Evolutionary conservation across 78 protist species (phyloP).

Genomic region (Speleostelium caveatum): DNA sequence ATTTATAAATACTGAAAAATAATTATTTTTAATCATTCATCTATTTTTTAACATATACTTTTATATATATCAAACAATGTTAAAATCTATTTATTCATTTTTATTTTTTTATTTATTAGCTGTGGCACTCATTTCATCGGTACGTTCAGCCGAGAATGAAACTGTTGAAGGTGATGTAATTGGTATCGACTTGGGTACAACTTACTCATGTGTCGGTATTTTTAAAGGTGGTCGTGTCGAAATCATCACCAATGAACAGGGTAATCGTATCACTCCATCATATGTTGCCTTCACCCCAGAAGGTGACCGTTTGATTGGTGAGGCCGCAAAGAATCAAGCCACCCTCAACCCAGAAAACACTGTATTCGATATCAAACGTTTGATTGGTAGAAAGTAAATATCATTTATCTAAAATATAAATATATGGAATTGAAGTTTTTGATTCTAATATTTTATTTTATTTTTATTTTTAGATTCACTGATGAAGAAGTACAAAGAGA

Average conservation of each 20-base stretch:
- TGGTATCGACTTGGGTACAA: too few relatives aligned
- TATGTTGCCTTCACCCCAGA: slow-evolving; percentile 96
- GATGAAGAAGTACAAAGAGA: slow-evolving; percentile 93
- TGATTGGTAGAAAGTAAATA: slow-evolving; percentile 96
- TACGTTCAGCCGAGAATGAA: too few relatives aligned
- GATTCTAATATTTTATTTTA: too few relatives aligned
- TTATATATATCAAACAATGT: too few relatives aligned
- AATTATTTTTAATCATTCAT: too few relatives aligned
- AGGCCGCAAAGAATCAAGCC: slow-evolving; percentile 96
- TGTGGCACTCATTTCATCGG: too few relatives aligned
- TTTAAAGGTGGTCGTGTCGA: slow-evolving; percentile 89
- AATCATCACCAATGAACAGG: slow-evolving; percentile 94
- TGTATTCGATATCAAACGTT: slow-evolving; percentile 98
- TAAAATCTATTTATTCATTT: too few relatives aligned
- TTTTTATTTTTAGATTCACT: slow-evolving; percentile 36
- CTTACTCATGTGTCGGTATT: slow-evolving; percentile 94
- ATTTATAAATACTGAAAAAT: too few relatives aligned
- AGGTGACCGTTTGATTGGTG: too few relatives aligned
- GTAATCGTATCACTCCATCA: slow-evolving; percentile 97
- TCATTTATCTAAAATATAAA: slow-evolving; percentile 47
- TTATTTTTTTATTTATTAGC: too few relatives aligned
- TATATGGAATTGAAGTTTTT: slow-evolving; percentile 78
- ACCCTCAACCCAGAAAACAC: slow-evolving; percentile 98
- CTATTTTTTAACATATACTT: too few relatives aligned
- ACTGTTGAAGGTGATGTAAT: too few relatives aligned